A percentile compares a stretch with the other conserved stretches of the same genome.
phyloP scores from a whole-genome alignment of 2,329 filamentous ascomycete species.

The Orbilia javanica region DNA sequence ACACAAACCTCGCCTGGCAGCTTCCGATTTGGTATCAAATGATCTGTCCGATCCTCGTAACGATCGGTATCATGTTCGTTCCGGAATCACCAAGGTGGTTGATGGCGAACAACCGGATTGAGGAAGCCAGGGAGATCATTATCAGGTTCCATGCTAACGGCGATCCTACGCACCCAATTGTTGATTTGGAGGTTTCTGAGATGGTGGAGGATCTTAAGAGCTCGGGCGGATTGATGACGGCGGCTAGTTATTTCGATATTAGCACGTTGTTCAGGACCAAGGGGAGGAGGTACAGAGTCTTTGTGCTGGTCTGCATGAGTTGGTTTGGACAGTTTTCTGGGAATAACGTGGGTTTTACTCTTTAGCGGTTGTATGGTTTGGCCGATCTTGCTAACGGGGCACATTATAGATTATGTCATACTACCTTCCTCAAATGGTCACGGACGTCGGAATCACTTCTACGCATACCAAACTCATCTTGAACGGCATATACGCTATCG shows the following conservation, averaged over 20 bases:
- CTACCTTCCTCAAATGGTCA: slow-evolving; percentile 67
- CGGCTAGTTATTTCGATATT: slow-evolving; percentile 52
- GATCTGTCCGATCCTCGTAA: slow-evolving; percentile 67
- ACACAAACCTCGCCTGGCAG: slow-evolving; percentile 69
- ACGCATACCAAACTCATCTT: slow-evolving; percentile 66
- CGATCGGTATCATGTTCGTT: slow-evolving; percentile 69
- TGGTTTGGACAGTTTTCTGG: slow-evolving; percentile 70
- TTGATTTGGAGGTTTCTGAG: slow-evolving; percentile 72
- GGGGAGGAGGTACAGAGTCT: slow-evolving; percentile 64
- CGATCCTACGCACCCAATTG: slow-evolving; percentile 69
- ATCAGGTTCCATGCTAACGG: slow-evolving; percentile 73
- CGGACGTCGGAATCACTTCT: slow-evolving; percentile 65
- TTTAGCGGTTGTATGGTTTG: slow-evolving; percentile 5
- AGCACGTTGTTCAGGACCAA: slow-evolving; percentile 62
- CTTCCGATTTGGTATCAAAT: slow-evolving; percentile 72
- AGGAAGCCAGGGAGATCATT: slow-evolving; percentile 72
- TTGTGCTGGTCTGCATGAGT: slow-evolving; percentile 69
- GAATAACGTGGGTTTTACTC: slow-evolving; percentile 67
- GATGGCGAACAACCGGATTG: slow-evolving; percentile 71
- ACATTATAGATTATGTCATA: slow-evolving; percentile 61
- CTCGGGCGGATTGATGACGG: slow-evolving; percentile 55
- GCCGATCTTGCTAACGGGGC: slow-evolving; percentile 7
- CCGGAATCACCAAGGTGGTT: slow-evolving; percentile 76
- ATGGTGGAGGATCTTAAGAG: slow-evolving; percentile 69
- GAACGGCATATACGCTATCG: slow-evolving; percentile 67